phyloP scores from a whole-genome alignment of 2,329 filamentous ascomycete genomes.

The Alternaria brassicicola region DNA sequence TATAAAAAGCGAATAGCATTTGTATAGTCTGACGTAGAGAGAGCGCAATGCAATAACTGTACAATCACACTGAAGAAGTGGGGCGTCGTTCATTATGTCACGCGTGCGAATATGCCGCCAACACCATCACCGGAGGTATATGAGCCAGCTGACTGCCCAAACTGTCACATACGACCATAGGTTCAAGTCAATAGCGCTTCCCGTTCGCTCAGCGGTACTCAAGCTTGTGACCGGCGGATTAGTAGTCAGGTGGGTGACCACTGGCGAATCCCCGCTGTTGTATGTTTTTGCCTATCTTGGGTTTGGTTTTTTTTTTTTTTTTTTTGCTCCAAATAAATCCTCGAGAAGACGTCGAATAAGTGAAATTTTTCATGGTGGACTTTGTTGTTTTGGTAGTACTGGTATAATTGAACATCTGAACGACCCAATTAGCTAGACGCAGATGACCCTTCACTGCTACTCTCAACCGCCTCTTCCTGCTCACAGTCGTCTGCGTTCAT shows the following conservation, averaged over 20 bases:
- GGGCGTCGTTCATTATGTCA: neutral
- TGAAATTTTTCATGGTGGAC: no score
- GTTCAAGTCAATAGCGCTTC: neutral
- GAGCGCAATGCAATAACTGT: neutral
- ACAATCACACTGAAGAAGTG: neutral
- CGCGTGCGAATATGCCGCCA: neutral
- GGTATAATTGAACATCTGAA: no score
- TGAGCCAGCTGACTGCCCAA: no score
- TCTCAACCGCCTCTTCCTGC: neutral
- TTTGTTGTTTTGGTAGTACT: no score
- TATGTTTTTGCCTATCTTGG: conserved; percentile 3
- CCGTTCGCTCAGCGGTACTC: neutral
- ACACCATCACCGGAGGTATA: neutral
- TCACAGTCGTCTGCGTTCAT: neutral
- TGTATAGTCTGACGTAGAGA: conserved; percentile 3
- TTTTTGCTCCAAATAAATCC: neutral
- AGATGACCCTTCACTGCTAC: neutral
- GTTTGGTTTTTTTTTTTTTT: neutral
- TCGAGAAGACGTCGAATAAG: neutral
- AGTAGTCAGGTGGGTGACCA: neutral
- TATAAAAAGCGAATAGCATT: neutral
- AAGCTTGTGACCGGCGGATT: neutral
- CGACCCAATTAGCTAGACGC: neutral
- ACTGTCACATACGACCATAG: neutral
- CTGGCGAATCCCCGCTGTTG: neutral